phyloP scores from a whole-genome alignment of 106 monocot species.

The Posidonia australis region DNA sequence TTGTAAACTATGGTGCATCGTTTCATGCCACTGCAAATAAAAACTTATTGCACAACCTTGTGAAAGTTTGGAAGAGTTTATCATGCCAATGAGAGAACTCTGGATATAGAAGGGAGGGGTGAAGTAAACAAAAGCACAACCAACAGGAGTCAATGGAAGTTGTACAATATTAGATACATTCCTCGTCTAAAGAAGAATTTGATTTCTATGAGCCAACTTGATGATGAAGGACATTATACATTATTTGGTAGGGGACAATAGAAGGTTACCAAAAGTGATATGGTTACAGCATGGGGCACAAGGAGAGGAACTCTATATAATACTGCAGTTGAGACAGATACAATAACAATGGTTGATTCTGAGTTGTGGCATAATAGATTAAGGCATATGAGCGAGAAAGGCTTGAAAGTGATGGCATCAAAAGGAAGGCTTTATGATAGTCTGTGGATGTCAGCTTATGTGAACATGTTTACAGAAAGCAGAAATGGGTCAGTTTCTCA shows the following conservation, averaged over 20 bases:
- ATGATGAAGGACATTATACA: neutral
- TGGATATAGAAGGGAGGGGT: neutral
- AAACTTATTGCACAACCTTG: too few relatives aligned
- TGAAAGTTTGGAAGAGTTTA: too few relatives aligned
- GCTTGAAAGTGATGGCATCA: neutral
- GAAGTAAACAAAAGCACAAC: neutral
- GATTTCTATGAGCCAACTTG: neutral
- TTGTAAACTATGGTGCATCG: constrained; percentile 5
- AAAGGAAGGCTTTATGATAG: neutral
- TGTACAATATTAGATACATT: neutral
- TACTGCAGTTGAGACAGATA: neutral
- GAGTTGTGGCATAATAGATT: neutral
- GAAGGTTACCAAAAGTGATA: neutral
- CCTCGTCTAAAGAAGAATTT: neutral
- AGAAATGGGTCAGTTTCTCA: neutral
- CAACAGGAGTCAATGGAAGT: neutral
- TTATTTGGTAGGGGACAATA: neutral
- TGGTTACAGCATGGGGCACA: neutral
- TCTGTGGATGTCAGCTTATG: neutral
- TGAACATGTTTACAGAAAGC: too few relatives aligned
- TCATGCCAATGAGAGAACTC: neutral
- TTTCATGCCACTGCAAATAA: neutral
- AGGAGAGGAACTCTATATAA: neutral
- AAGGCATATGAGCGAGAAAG: neutral
- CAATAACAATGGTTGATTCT: neutral